Evolutionary conservation across 208 protist genomes (phyloP), one percentile per base, ranked within the genome.

Genomic region (Novymonas esmeraldas): DNA sequence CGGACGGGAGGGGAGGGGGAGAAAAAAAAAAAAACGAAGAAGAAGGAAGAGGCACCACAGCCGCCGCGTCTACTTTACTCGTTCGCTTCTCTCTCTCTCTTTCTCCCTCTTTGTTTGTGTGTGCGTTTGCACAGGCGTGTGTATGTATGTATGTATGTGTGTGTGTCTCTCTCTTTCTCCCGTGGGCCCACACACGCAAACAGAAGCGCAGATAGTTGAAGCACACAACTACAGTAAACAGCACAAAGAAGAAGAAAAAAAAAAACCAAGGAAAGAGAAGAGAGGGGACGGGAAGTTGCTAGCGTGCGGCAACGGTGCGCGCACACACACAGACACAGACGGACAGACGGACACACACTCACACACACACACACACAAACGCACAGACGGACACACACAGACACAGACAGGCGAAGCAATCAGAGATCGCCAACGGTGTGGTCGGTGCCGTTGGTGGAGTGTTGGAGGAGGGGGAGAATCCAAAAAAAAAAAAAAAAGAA

Each of bases 301-400:
- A 31, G 39, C 20, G 39, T 46, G 34, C 20, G 39, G 38, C 6
- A 29, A 13, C 7, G 18, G 29, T 2, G 16, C 38, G 34, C 18
- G 39, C 55, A 39, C 54, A 52, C 49, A 44, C 20, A 61, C 36
- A 50, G 38, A 62, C 11, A 44, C 11, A 44, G 39, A 44, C 39
- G 39, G 14, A 44, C 39, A 44, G 39, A n/a, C 39, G 39, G 39
- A 16, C 39, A 16, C 39, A 44, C 39, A 10, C 18, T 10, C 14
- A 44, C 39, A n/a, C 39, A 18, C 39, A 44, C 11, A 44, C 18
- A 44, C 18, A 44, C 16, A 44, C 5, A 44, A 10, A 10, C 39
- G 11, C 39, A 16, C 0, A 10, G 39, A 44, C 39, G 18, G 18
- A 16, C 39, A 29, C 49, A 48, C 44, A 48, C 10, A 6, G 44